Percentiles rank a stretch among this genome's conserved stretches.
phyloP scores from a whole-genome alignment of 208 protist species.

The Trypanosoma scelopori region DNA sequence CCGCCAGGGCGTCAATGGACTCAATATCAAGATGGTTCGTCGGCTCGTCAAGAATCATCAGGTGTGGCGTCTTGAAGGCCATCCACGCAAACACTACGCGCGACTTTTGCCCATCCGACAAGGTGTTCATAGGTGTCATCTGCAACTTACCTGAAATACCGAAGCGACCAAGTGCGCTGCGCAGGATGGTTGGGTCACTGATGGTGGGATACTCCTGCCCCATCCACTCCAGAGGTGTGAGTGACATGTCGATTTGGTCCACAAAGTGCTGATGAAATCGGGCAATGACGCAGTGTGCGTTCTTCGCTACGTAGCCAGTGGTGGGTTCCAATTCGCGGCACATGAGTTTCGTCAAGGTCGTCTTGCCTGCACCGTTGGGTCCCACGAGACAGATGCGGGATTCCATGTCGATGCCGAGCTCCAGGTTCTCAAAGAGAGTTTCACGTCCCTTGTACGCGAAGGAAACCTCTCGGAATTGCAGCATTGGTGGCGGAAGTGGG shows the following conservation, averaged over 20 bases:
- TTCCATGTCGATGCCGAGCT: conserved; percentile 95
- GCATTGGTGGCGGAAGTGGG: conserved; percentile 88
- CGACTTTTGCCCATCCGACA: conserved; percentile 97
- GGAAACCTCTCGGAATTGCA: conserved; percentile 93
- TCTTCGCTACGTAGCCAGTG: conserved; percentile 88
- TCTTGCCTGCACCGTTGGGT: conserved; percentile 97
- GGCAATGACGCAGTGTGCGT: conserved; percentile 92
- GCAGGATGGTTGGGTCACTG: conserved; percentile 85
- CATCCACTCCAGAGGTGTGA: conserved; percentile 96
- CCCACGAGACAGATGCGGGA: conserved; percentile 96
- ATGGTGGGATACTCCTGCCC: conserved; percentile 88
- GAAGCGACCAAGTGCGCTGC: conserved; percentile 93
- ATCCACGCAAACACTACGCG: conserved; percentile 96
- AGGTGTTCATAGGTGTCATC: conserved; percentile 90
- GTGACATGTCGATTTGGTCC: conserved; percentile 93
- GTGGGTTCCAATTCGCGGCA: conserved; percentile 91
- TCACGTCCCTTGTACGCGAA: conserved; percentile 91
- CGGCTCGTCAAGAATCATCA: conserved; percentile 98
- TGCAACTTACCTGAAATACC: conserved; percentile 91
- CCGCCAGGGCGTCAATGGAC: conserved; percentile 94
- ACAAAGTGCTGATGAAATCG: conserved; percentile 97
- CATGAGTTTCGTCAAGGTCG: conserved; percentile 96
- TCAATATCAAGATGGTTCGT: conserved; percentile 98
- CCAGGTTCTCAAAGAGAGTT: conserved; percentile 86
- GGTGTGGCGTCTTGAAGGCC: conserved; percentile 91